Conservation (phyloP, 1,284 basidiomycete species). For the Peniophora sp. region DNA sequence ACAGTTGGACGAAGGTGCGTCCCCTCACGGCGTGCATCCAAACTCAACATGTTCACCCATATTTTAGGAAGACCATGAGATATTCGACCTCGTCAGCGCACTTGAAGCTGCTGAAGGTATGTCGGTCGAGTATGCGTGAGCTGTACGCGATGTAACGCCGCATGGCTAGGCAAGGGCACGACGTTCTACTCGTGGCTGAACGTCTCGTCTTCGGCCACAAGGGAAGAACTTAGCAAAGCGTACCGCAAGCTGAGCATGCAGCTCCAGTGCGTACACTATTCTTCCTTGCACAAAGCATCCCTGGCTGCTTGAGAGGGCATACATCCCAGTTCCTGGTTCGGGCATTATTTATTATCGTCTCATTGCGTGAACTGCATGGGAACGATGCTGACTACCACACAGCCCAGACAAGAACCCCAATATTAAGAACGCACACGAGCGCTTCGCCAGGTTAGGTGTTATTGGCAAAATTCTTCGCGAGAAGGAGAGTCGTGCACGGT, state of each 20-base stretch:
- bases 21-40: not conserved
- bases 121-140: slow-evolving; percentile 6
- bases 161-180: slow-evolving; percentile 62
- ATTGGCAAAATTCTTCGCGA: slow-evolving; percentile 77
- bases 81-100: slow-evolving; percentile 89
- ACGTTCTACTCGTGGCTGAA: slow-evolving; percentile 87
- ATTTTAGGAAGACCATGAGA: slow-evolving; percentile 82
- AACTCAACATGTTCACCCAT: slow-evolving; percentile 2
- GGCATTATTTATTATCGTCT: no score
- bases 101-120: slow-evolving; percentile 77
- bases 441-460: slow-evolving; percentile 85
- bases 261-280: slow-evolving; percentile 59
- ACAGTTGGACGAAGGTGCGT: slow-evolving; percentile 64
- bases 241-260: slow-evolving; percentile 85
- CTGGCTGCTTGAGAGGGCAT: no score
- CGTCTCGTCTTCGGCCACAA: slow-evolving; percentile 61
- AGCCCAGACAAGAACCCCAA: slow-evolving; percentile 93
- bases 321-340: no score
- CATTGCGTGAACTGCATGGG: no score
- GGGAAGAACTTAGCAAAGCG: slow-evolving; percentile 74
- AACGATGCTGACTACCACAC: no score
- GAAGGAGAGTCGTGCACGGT: slow-evolving; percentile 71
- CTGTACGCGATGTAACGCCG: slow-evolving; percentile 2
- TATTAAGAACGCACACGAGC: slow-evolving; percentile 73
- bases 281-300: not conserved